Conservation (phyloP, 2,329 filamentous ascomycete genomes). For the Stagonosporopsis vannaccii region DNA sequence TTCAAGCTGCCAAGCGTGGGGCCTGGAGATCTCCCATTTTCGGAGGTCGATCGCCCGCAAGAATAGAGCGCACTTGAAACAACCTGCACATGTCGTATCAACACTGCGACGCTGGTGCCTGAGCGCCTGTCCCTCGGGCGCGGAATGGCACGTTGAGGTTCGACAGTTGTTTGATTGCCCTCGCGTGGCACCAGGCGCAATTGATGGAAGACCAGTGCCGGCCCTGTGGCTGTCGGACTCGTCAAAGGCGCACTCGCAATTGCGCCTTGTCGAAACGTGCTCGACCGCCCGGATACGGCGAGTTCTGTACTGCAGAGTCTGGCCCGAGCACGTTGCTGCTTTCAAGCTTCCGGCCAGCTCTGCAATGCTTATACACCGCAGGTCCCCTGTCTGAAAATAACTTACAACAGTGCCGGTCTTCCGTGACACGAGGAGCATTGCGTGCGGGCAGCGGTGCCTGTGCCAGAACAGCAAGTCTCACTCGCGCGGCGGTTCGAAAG, state of each 20-base stretch:
- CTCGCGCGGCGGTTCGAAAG: not conserved
- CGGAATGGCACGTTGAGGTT: not conserved
- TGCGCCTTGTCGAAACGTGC: constrained; percentile 10
- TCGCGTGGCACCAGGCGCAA: not conserved
- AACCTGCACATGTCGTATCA: constrained; percentile 2
- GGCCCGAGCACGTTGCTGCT: not conserved
- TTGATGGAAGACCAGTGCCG: too few species aligned
- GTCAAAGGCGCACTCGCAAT: constrained; percentile 3
- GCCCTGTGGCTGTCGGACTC: too few species aligned
- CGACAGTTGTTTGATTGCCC: constrained; percentile 1
- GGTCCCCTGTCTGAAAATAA: not conserved
- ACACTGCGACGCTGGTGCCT: constrained; percentile 6
- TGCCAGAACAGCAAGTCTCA: not conserved
- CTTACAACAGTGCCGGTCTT: not conserved
- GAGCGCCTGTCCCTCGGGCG: not conserved
- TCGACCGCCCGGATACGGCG: too few species aligned
- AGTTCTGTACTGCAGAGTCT: not conserved
- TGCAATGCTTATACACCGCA: not conserved
- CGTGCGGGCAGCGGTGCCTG: not conserved
- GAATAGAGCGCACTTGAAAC: constrained; percentile 7
- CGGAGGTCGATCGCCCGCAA: constrained; percentile 3
- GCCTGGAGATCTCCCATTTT: constrained; percentile 13
- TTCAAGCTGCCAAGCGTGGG: not conserved
- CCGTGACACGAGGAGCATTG: not conserved
- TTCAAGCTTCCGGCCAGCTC: not conserved